Conservation (phyloP, 2,329 filamentous ascomycete species). For the Rhytidhysteron rufulum region DNA sequence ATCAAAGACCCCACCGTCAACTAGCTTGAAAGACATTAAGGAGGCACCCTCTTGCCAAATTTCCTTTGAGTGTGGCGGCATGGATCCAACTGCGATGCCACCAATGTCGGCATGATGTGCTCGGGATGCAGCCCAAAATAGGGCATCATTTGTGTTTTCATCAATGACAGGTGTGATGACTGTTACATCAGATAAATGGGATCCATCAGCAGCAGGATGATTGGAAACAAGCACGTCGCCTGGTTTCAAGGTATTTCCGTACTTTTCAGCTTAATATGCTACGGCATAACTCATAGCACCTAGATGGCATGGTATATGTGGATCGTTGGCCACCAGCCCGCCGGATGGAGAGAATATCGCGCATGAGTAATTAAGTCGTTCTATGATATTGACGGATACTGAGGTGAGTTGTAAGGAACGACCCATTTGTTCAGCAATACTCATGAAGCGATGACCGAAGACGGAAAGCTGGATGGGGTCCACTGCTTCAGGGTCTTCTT, state of each 20-base stretch:
- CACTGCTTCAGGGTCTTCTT: neutral
- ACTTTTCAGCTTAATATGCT: conserved; percentile 35
- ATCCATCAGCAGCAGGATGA: conserved; percentile 38
- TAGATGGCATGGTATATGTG: conserved; percentile 41
- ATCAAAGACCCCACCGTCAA: conserved; percentile 31
- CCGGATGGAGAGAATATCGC: conserved; percentile 42
- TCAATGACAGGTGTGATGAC: conserved; percentile 41
- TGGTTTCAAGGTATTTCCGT: conserved; percentile 29
- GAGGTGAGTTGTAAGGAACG: conserved; percentile 54
- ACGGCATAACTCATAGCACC: conserved; percentile 44
- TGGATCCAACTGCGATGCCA: conserved; percentile 37
- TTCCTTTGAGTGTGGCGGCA: conserved; percentile 41
- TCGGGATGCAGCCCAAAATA: conserved; percentile 39
- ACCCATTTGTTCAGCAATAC: conserved; percentile 58
- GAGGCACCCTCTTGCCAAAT: conserved; percentile 45
- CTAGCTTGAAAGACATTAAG: conserved; percentile 21
- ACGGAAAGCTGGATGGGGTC: conserved; percentile 53
- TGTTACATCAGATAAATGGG: conserved; percentile 41
- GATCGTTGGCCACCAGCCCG: conserved; percentile 41
- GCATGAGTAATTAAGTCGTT: conserved; percentile 43
- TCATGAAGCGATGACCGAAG: conserved; percentile 57
- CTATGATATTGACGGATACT: conserved; percentile 49
- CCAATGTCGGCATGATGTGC: conserved; percentile 33
- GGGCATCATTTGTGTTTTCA: conserved; percentile 20
- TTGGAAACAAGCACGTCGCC: conserved; percentile 42